Evolutionary conservation across 805 yeast species (phyloP), one percentile per base, ranked within the genome.

Genomic region (Cyberlindnera maritima): DNA sequence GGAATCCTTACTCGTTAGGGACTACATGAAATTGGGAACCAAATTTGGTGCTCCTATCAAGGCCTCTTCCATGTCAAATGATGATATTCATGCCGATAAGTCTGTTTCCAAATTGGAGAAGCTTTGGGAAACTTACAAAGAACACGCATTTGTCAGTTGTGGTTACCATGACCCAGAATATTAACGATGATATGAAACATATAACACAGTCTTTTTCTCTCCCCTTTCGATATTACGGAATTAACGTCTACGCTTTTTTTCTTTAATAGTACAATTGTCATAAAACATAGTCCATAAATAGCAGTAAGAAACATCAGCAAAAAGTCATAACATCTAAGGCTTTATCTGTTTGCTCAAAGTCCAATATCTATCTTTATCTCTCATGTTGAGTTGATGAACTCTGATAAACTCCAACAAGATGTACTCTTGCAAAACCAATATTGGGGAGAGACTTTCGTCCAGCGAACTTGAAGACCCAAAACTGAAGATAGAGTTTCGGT

Each of bases 351-450:
- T 77, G 66, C 91, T 85, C 60, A 84, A 68, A 45, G 81, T 76
- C 85, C 91, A 85, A 4, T 83, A 80, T 53, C 94, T 70, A 55
- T 86, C 91, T 36, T 75, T 79, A 48, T 83, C 85, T 33, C 72
- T 68, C 48, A 73, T 63, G 60, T 81, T 81, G 47, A 81, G 66
- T 54, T 79, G 85, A 49, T 79, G 72, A 13, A 84, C 82, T 52
- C 83, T 78, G 88, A 90, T 81, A 25, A 85, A 71, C 58, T 86
- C 92, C 36, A 81, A 66, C 39, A 87, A 61, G 11, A 85, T 75
- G 53, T 83, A 74, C 58, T 86, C 71, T 56, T 71, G 74, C 26
- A 71, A 47, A 13, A 62, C 55, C 20, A 68, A 59, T 2, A 69
- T 57, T 18, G 72, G 68, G 1, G 63, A 52, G 4, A 71, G 59